Evolutionary conservation across 2,329 filamentous ascomycete genomes (phyloP).

Genomic region (Pseudohalonectria lignicola): DNA sequence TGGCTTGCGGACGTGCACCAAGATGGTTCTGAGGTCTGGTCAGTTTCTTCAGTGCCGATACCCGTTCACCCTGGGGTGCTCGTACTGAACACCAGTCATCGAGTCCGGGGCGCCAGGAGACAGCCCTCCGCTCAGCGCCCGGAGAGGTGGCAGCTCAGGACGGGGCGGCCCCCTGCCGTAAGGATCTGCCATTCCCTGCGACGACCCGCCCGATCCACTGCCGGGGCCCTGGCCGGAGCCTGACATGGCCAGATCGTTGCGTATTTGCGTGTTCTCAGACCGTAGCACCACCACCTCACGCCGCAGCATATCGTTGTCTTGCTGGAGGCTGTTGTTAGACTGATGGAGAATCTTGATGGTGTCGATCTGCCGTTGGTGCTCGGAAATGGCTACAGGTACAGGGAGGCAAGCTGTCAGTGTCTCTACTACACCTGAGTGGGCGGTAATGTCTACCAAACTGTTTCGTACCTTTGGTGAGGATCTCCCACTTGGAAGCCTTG

Average conservation of each 20-base stretch:
- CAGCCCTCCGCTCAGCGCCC: slow-evolving; percentile 34
- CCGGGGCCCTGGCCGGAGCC: slow-evolving; percentile 7
- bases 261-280: slow-evolving; percentile 36
- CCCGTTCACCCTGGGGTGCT: slow-evolving; percentile 33
- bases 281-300: slow-evolving; percentile 35
- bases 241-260: slow-evolving; percentile 18
- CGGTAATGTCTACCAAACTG: too few relatives aligned
- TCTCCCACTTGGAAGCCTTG: slow-evolving; percentile 86
- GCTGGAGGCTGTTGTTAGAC: slow-evolving; percentile 28
- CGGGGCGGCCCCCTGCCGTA: slow-evolving; percentile 20
- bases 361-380: slow-evolving; percentile 45
- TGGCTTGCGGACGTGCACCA: too few relatives aligned
- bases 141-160: slow-evolving; percentile 45
- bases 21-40: too few relatives aligned
- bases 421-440: background rate
- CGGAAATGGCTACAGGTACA: slow-evolving; percentile 43
- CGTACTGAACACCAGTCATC: slow-evolving; percentile 58
- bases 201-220: slow-evolving; percentile 5
- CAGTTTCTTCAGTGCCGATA: slow-evolving; percentile 27
- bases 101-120: slow-evolving; percentile 38
- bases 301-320: slow-evolving; percentile 36
- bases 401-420: too few relatives aligned
- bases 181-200: slow-evolving; percentile 12
- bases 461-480: slow-evolving; percentile 70
- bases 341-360: slow-evolving; percentile 32